These are phyloP conservation scores for Alternaria ventricosa DNA, from an alignment of 2,329 filamentous ascomycete species.

Conservation along the genomic window DNA sequence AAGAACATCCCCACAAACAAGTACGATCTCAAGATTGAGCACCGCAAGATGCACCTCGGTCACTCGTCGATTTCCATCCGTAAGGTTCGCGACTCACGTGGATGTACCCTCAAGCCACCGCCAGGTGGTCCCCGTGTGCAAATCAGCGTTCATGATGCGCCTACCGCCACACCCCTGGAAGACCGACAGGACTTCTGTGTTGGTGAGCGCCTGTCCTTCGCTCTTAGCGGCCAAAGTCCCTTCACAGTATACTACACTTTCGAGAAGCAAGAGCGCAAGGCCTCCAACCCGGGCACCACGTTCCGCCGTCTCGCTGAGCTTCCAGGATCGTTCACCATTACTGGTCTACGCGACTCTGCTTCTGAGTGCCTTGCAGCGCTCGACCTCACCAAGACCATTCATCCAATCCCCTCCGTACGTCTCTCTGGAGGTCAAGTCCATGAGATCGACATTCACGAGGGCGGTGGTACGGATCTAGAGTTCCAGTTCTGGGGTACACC, in stretches of 20 bases:
- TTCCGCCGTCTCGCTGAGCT: conserved; percentile 94
- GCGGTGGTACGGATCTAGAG: conserved; percentile 87
- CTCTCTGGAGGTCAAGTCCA: conserved; percentile 84
- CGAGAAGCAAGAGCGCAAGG: conserved; percentile 77
- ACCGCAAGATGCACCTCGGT: conserved; percentile 84
- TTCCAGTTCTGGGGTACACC: conserved; percentile 97
- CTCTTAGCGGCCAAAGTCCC: conserved; percentile 85
- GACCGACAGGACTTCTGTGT: conserved; percentile 89
- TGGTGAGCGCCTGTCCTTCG: conserved; percentile 91
- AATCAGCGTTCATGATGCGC: conserved; percentile 91
- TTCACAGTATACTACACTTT: conserved; percentile 95
- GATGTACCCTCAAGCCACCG: conserved; percentile 77
- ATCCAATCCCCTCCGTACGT: conserved; percentile 88
- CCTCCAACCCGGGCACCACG: conserved; percentile 76
- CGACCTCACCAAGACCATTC: conserved; percentile 81
- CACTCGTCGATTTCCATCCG: conserved; percentile 87
- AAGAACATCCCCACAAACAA: conserved; percentile 76
- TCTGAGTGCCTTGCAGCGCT: conserved; percentile 85
- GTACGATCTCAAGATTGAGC: conserved; percentile 84
- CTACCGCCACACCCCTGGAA: conserved; percentile 87
- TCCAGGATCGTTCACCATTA: conserved; percentile 87
- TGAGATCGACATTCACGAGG: conserved; percentile 94
- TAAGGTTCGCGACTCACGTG: conserved; percentile 84
- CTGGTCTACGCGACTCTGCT: conserved; percentile 83
- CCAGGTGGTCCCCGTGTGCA: conserved; percentile 77